Base-by-base conservation (phyloP, 441 rosid species). In the Jatropha podagrica region DNA sequence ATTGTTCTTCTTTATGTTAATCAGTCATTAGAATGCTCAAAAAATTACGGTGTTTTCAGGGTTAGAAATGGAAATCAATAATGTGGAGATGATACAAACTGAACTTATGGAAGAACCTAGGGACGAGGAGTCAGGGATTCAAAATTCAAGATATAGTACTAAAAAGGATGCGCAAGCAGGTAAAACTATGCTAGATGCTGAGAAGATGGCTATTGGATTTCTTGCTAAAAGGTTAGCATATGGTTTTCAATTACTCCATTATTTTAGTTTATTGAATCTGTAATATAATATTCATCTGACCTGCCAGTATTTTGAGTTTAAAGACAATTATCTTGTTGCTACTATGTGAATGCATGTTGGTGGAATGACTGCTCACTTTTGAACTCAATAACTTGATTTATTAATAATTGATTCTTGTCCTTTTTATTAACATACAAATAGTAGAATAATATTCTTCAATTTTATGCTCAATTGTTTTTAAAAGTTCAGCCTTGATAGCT, bases 211-310 rank as follows among this genome's bases (percentile, higher is more conserved):
- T 20, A 75, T 91, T 78, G 80, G 83, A 72, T 83, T 85, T 74
- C 93, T 95, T 75, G 88, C 95, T 41, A 79, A 72, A 74, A 91
- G 97, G 94, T 92, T 76, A 76, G 78, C 58, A 46, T 68, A 23
- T 72, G 13, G 65, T 37, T 71, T 73, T 70, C 64, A 6, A 60
- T 38, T 49, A 32, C 70, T 65, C 62, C 32, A n/a, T 59, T 32
- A 20, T 37, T 37, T 65, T 46, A 13, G 15, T 38, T 75, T 73
- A 18, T 65, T 60, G 27, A 51, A 48, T 74, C 4, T 52, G 69
- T 46, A 46, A 18, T 66, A 49, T 55, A 11, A 17, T 37, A 61
- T 73, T 38, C 52, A 14, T 18, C 65, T 74, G 37, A 66, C 18
- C 1, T 44, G 38, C 46, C 27, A 58, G 42, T 38, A 27, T 10